Conservation (phyloP, 768 basidiomycete genomes). For the Epithele typhae region DNA sequence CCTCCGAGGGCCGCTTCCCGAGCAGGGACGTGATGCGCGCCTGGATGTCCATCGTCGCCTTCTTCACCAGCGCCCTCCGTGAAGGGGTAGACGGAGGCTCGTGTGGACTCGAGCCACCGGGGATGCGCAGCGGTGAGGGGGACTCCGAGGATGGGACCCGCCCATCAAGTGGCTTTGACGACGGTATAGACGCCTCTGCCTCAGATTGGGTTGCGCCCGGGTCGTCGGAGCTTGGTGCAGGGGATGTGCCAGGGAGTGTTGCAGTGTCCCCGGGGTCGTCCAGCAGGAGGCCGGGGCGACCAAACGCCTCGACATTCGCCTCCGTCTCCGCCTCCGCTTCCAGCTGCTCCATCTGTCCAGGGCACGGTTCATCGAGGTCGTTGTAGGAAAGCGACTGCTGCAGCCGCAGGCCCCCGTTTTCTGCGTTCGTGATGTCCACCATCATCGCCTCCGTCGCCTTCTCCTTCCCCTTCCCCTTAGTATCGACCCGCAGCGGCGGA, state of each 20-base stretch:
- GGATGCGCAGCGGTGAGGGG: conserved; percentile 35
- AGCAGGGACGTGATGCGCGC: conserved; percentile 66
- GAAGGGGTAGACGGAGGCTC: conserved; percentile 13
- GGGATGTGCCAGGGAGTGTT: too few relatives aligned
- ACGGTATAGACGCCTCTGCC: conserved; percentile 12
- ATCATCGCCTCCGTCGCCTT: conserved; percentile 24
- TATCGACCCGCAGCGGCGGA: conserved; percentile 1
- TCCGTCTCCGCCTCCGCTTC: conserved; percentile 1
- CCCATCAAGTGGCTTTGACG: conserved; percentile 6
- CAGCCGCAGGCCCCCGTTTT: not conserved
- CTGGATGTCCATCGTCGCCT: conserved; percentile 52
- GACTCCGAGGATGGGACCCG: conserved; percentile 58
- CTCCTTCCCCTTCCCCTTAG: conserved; percentile 32
- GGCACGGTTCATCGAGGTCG: not conserved
- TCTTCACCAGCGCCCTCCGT: conserved; percentile 20
- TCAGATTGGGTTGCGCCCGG: conserved; percentile 5
- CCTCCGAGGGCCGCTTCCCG: conserved; percentile 55
- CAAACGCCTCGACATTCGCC: too few relatives aligned
- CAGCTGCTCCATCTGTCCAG: conserved; percentile 1
- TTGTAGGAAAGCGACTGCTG: conserved; percentile 7
- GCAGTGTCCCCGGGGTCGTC: not conserved
- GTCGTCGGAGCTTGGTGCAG: too few relatives aligned
- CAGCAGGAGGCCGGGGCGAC: conserved; percentile 5
- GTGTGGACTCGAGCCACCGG: conserved; percentile 27
- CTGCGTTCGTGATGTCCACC: conserved; percentile 42